Percentiles rank a stretch among this genome's conserved stretches.
Evolutionary conservation across 2,329 filamentous ascomycete genomes (phyloP).

Genomic region (Nannizzia gypsea): DNA sequence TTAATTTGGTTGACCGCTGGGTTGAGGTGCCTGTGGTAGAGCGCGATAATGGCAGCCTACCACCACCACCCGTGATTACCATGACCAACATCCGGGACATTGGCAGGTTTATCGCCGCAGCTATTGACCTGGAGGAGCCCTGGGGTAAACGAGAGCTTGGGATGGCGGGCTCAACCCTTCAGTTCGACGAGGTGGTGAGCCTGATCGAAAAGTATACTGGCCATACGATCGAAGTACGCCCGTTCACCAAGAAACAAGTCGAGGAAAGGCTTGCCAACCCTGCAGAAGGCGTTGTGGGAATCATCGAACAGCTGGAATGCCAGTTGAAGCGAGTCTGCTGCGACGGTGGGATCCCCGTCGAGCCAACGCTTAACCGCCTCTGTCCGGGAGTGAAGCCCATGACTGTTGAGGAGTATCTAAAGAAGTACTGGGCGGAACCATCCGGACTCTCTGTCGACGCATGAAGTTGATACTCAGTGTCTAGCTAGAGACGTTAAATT

Average conservation of each 20-base stretch:
- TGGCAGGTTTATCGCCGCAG: conserved; percentile 23
- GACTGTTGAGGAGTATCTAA: conserved; percentile 6
- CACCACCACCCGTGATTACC: conserved; percentile 17
- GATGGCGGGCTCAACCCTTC: conserved; percentile 23
- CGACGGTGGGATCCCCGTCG: conserved; percentile 3
- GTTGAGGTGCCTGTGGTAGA: conserved; percentile 20
- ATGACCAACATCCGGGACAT: conserved; percentile 26
- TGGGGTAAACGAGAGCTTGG: conserved; percentile 21
- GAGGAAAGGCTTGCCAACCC: background rate
- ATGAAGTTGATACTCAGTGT: background rate
- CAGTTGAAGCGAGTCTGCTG: conserved; percentile 5
- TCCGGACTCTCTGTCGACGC: background rate
- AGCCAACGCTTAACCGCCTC: conserved; percentile 9
- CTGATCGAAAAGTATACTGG: conserved; percentile 17
- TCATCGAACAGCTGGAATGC: conserved; percentile 4
- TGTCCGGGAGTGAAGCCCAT: conserved; percentile 10
- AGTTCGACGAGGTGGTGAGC: conserved; percentile 18
- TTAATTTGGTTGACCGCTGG: conserved; percentile 18
- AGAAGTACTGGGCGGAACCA: conserved; percentile 8
- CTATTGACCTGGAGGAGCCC: conserved; percentile 20
- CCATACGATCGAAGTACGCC: conserved; percentile 4
- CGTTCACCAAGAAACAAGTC: background rate
- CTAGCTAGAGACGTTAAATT: background rate
- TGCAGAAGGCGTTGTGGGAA: background rate
- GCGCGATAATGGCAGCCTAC: conserved; percentile 11